phyloP scores from a whole-genome alignment of 208 protist genomes.

The Trypanosoma cruzi region DNA sequence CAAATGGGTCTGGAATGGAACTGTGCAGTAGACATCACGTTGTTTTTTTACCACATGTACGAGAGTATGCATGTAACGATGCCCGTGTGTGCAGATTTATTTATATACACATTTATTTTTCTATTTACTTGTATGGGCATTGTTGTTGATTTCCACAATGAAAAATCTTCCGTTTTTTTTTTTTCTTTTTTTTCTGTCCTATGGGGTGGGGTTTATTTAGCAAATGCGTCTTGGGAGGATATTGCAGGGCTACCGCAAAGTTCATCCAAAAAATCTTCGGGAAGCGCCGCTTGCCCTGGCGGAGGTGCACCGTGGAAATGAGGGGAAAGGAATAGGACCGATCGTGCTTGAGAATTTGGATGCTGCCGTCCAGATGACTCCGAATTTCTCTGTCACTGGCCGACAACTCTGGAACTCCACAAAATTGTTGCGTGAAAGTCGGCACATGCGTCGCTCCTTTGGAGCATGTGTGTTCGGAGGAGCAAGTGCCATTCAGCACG shows the following conservation, averaged over 20 bases:
- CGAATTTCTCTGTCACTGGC: slow-evolving; percentile 34
- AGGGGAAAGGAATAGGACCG: slow-evolving; percentile 18
- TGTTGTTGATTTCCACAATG: too few species aligned
- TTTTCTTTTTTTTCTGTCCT: not conserved
- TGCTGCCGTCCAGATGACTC: slow-evolving; percentile 24
- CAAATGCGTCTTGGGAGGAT: slow-evolving; percentile 14
- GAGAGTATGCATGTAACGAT: not conserved
- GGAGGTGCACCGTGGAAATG: not conserved
- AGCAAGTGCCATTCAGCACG: slow-evolving; percentile 60
- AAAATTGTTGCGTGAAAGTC: slow-evolving; percentile 49
- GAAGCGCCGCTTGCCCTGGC: slow-evolving; percentile 1
- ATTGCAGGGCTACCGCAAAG: slow-evolving; percentile 7
- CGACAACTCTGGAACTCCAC: slow-evolving; percentile 69
- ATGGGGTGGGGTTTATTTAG: not conserved
- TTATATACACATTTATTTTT: not conserved
- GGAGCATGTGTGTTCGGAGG: slow-evolving; percentile 79
- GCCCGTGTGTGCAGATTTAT: not conserved
- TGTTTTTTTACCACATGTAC: not conserved
- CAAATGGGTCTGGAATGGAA: not conserved
- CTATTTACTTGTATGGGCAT: too few species aligned
- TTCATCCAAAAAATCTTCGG: slow-evolving; percentile 19
- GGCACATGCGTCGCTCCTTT: slow-evolving; percentile 45
- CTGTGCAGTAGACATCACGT: not conserved
- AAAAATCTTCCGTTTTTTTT: too few species aligned
- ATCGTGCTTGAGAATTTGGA: slow-evolving; percentile 55